Base-by-base conservation (phyloP, 805 yeast species). In the Limtongozyma cylindracea region DNA sequence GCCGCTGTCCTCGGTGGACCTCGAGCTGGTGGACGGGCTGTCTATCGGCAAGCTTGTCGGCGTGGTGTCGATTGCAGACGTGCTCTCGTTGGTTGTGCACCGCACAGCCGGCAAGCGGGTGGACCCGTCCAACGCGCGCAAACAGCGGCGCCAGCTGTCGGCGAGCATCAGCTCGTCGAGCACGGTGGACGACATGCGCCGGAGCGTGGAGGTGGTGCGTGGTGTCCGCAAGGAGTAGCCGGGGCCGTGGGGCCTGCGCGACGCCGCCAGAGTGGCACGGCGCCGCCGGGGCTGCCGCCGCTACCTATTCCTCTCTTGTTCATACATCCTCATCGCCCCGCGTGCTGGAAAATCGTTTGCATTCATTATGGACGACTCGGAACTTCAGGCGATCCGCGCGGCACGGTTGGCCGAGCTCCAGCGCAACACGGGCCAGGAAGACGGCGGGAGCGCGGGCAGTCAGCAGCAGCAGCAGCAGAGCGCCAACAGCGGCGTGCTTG, bases 351-450 rank as follows among this genome's bases (percentile, higher is more conserved):
- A n/a, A n/a, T n/a, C n/a, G n/a, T n/a, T n/a, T n/a, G n/a, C n/a
- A n/a, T n/a, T n/a, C n/a, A n/a, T n/a, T n/a, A n/a, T n/a, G n/a
- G n/a, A n/a, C n/a, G 84, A 78, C 39, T 45, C 66, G 12, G 98
- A 84, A 43, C 51, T 84, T 27, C 66, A 70, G 32, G 94, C 94
- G 16, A 74, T 84, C 30, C 62, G 96, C 33, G 78, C 77, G 20
- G 95, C 95, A n/a, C 61, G 96, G 31, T 45, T 84, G 33, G 69
- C 71, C 12, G 93, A 84, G 43, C 50, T 84, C 29, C 91, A 74
- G 40, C 27, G 42, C 59, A 2, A 59, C 58, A n/a, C 31, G 27
- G 21, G 24, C 19, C 7, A 17, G 10, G 22, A 3, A 18, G 23
- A 17, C 30, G 27, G 3, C 35, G 26, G 20, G 31, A 12, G 17